Evolutionary conservation across 495 filamentous ascomycete species (phyloP).

Genomic region (Arthonia radiata): DNA sequence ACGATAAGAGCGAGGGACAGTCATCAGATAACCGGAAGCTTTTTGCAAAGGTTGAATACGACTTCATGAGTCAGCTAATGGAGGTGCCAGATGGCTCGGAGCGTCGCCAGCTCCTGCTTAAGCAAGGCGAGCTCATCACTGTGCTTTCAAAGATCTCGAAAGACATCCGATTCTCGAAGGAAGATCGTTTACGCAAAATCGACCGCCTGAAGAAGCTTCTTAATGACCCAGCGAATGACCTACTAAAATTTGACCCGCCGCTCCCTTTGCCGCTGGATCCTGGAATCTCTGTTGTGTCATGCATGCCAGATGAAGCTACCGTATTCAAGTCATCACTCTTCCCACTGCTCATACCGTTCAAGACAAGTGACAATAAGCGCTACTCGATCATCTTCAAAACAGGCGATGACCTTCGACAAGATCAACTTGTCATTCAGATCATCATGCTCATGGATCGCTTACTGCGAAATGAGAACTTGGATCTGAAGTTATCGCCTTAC

Average conservation of each 20-base stretch:
- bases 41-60: constrained; percentile 75
- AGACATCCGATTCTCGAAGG: constrained; percentile 62
- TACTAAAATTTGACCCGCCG: constrained; percentile 59
- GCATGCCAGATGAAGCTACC: constrained; percentile 59
- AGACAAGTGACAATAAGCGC: constrained; percentile 43
- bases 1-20: constrained; percentile 53
- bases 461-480: constrained; percentile 86
- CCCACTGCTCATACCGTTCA: constrained; percentile 78
- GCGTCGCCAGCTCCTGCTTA: constrained; percentile 45
- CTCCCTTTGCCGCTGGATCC: constrained; percentile 80
- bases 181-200: constrained; percentile 50
- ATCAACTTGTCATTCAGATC: constrained; percentile 94
- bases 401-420: constrained; percentile 87
- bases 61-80: constrained; percentile 74
- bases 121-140: constrained; percentile 74
- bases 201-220: constrained; percentile 62
- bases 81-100: constrained; percentile 35
- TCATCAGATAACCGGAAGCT: constrained; percentile 48
- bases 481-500: constrained; percentile 86
- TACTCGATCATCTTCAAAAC: constrained; percentile 95
- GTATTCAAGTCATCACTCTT: constrained; percentile 91
- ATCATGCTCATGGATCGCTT: constrained; percentile 96
- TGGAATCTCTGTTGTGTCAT: constrained; percentile 47
- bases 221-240: constrained; percentile 70
- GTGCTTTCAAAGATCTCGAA: constrained; percentile 75